Conservation (phyloP, 805 yeast species). For the Kodamaea lidongshanica region DNA sequence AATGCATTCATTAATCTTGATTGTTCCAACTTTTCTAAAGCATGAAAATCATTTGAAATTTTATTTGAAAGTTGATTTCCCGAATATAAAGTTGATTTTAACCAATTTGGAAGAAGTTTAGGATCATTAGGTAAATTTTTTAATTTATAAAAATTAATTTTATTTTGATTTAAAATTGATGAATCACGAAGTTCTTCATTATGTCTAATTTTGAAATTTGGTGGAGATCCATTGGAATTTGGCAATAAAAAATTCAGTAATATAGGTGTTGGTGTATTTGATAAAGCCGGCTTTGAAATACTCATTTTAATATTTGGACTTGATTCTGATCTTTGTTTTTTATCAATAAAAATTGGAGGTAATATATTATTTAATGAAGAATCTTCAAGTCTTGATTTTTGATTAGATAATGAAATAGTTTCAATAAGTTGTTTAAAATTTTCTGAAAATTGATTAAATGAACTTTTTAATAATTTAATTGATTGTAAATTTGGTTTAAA, state of each 20-base stretch:
- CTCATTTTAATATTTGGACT: too few relatives aligned
- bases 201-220: slow-evolving; percentile 37
- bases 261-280: slow-evolving; percentile 24
- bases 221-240: slow-evolving; percentile 18
- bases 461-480: slow-evolving; percentile 37
- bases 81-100: slow-evolving; percentile 10
- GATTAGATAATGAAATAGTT: too few relatives aligned
- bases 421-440: slow-evolving; percentile 15
- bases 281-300: slow-evolving; percentile 13
- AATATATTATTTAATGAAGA: slow-evolving; percentile 8
- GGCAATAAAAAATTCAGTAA: slow-evolving; percentile 54
- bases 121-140: slow-evolving; percentile 31
- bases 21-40: slow-evolving; percentile 65
- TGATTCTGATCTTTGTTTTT: slow-evolving; percentile 13
- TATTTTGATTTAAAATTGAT: slow-evolving; percentile 10
- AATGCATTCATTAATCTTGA: slow-evolving; percentile 47
- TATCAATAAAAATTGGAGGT: slow-evolving; percentile 9
- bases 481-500: slow-evolving; percentile 20
- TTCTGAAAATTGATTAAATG: slow-evolving; percentile 32
- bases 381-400: too few relatives aligned
- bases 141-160: slow-evolving; percentile 13
- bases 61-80: slow-evolving; percentile 9
- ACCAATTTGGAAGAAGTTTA: slow-evolving; percentile 35
- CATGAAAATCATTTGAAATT: slow-evolving; percentile 43
- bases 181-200: slow-evolving; percentile 45